A percentile compares a stretch with the other conserved stretches of the same genome.
Conservation (phyloP, 2,329 filamentous ascomycete genomes). For the Massarina eburnea region DNA sequence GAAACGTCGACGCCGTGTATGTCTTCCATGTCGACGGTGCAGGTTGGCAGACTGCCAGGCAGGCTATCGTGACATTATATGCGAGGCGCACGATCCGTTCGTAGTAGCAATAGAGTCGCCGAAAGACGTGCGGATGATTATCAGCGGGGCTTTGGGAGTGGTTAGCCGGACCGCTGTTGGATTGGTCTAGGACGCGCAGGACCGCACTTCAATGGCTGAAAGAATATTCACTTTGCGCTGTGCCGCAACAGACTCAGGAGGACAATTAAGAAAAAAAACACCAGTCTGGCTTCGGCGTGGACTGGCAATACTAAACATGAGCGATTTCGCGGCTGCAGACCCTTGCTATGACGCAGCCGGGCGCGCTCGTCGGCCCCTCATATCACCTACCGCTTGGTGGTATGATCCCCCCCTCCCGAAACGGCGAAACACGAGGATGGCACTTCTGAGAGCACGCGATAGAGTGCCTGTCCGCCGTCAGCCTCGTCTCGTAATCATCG, state of each 20-base stretch:
- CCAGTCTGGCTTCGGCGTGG: no score
- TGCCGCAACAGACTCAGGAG: no score
- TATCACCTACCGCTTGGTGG: constrained; percentile 1
- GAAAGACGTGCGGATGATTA: constrained; percentile 17
- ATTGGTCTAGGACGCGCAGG: not conserved
- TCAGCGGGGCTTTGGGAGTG: constrained; percentile 31
- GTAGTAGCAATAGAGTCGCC: constrained; percentile 8
- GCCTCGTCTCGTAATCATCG: not conserved
- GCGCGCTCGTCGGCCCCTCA: constrained; percentile 22
- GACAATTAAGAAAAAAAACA: no score
- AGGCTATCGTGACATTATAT: constrained; percentile 25
- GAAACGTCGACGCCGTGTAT: constrained; percentile 83
- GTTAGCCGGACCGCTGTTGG: constrained; percentile 18
- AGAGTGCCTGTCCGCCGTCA: not conserved
- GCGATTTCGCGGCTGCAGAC: no score
- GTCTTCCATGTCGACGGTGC: constrained; percentile 65
- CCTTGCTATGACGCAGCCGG: constrained; percentile 18
- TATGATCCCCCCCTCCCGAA: not conserved
- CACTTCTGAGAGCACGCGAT: not conserved
- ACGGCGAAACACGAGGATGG: not conserved
- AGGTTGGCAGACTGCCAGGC: constrained; percentile 10
- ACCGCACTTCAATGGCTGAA: not conserved
- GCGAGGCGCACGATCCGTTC: constrained; percentile 28
- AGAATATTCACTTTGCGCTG: no score
- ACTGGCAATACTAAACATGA: no score